Base-by-base conservation (phyloP, 768 basidiomycete genomes). In the Pseudohyphozyma bogoriensis region DNA sequence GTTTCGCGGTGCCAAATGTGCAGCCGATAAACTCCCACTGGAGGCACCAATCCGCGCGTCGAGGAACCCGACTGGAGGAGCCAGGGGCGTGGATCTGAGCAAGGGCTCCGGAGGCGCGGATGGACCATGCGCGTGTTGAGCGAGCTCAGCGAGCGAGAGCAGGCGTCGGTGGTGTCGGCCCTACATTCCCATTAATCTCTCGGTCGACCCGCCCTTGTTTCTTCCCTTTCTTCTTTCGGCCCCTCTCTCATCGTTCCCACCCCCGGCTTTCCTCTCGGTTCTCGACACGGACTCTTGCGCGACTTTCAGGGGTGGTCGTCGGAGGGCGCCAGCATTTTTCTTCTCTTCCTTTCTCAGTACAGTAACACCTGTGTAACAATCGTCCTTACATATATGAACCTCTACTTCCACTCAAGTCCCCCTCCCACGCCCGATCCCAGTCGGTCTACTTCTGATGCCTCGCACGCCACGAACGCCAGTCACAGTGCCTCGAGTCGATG, bases 1-100 rank as follows among this genome's bases (percentile, higher is more conserved):
- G 13, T 26, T 39, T 29, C 18, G 9, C 15, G 50, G 28, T 40
- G 9, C 31, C 42, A 2, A 13, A 5, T 3, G 2, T 8, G 8
- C 33, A 65, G 64, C 64, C 12, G 60, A 65, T 40, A 63, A 63
- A 28, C 39, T 66, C 13, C 55, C 58, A 2, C 54, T 66, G 49
- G 65, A 66, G 40, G 12, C 51, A 2, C 60, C 64, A 22, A 37
- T 46, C 8, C 36, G 55, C 18, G 40, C 42, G 31, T 13, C 47
- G 3, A 24, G 58, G 3, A 33, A 53, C 6, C 40, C 56, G 3
- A 58, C 57, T 0, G 51, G 51, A 18, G 64, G 60, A 0, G 36
- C 55, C 5, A 59, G 65, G 11, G 65, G 65, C 7, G 61, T 66
- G 40, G 61, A 66, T 35, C 46, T 66, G 10, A 20, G 24, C 12